phyloP scores from a whole-genome alignment of 192 early-diverging fungal genomes.

The Umbelopsis sp. region DNA sequence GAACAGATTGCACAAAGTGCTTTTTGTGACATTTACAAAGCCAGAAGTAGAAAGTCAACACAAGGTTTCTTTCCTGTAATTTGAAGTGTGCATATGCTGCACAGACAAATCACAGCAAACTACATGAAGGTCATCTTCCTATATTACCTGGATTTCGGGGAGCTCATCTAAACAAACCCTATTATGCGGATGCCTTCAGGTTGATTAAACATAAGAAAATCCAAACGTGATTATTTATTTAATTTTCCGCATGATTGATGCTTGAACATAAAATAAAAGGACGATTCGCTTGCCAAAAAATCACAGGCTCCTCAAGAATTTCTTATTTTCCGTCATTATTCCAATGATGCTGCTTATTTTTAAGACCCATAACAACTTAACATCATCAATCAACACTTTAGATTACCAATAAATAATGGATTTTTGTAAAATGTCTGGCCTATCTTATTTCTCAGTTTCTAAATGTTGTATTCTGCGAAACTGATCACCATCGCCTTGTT shows the following conservation, averaged over 20 bases:
- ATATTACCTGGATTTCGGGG: background rate
- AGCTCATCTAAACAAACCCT: background rate
- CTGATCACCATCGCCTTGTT: background rate
- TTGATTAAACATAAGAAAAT: background rate
- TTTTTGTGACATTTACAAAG: background rate
- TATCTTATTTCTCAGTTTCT: background rate
- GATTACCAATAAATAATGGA: background rate
- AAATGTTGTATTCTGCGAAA: background rate
- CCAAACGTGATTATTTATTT: background rate
- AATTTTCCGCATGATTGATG: background rate
- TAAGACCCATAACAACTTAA: background rate
- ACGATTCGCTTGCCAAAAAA: background rate
- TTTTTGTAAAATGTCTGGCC: background rate
- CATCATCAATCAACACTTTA: background rate
- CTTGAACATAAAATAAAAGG: background rate
- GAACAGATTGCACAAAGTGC: slow-evolving; percentile 1
- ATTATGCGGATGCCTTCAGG: background rate
- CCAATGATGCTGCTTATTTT: background rate
- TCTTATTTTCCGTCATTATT: slow-evolving; percentile 8
- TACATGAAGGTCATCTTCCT: background rate
- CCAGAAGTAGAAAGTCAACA: background rate
- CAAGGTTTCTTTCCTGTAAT: background rate
- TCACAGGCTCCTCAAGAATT: background rate
- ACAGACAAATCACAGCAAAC: background rate
- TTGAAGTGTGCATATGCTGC: background rate